Base-by-base conservation (phyloP, 495 filamentous ascomycete species). In the Penicillium flavigenum region DNA sequence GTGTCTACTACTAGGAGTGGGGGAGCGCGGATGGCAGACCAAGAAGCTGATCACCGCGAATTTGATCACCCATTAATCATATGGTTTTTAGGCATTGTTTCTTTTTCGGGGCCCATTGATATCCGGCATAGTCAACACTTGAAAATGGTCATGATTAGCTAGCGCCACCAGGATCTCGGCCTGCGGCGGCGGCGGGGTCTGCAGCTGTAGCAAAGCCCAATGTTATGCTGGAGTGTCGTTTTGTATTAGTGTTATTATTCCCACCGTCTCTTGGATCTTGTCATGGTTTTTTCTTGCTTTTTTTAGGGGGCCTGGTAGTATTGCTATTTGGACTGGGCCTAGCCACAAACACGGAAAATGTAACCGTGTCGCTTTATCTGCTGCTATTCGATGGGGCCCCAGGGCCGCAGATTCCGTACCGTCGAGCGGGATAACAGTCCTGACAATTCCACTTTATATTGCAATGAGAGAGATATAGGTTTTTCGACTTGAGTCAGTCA, bases 311-410 rank as follows among this genome's bases (percentile, higher is more conserved):
- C 2, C 31, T n/a, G 1, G 38, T 31, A 57, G 41, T 58, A 58
- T 61, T 57, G 32, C 46, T 22, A 49, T 57, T 24, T 44, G 27
- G 54, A 17, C 54, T 61, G 36, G 44, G 24, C 31, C 58, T 57
- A 53, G 48, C 43, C 24, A 39, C 51, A 45, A 22, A 38, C 16
- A 3, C 39, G 54, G 61, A 55, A 24, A 61, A 55, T 9, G 22
- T 34, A 51, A 12, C 54, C 58, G 12, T 0, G 8, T 19, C 5
- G 5, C 2, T 39, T 31, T 19, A 34, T 48, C 45, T 46, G 49
- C 42, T 38, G 2, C 8, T 7, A 24, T 26, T 22, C 12, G 24
- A 45, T 16, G 39, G 43, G 24, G 1, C 17, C 20, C 14, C 12
- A 0, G 3, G 51, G 24, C 16, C 4, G 19, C 19, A 46, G 26